phyloP scores from a whole-genome alignment of 139 green algal genomes.

The Chlorella sp. region DNA sequence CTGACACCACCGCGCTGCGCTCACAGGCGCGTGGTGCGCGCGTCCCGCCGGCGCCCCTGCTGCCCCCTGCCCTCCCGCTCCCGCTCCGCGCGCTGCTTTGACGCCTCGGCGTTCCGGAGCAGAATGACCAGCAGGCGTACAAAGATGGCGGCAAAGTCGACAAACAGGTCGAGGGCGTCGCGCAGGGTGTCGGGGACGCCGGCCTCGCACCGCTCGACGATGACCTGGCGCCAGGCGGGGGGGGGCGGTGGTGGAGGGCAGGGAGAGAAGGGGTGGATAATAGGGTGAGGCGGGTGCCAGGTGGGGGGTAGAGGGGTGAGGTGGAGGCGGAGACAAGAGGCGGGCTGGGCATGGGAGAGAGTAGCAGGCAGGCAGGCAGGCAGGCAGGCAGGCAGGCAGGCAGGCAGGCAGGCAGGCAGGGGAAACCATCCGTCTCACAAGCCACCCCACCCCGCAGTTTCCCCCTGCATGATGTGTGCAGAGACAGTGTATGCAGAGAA shows the following conservation, averaged over 20 bases:
- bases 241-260: no score
- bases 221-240: conserved; percentile 32
- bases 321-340: no score
- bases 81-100: conserved; percentile 34
- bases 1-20: not conserved
- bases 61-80: not conserved
- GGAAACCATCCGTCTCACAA: no score
- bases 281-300: no score
- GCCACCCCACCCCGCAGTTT: no score
- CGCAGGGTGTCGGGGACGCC: conserved; percentile 43
- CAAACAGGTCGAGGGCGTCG: conserved; percentile 61
- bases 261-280: no score
- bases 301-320: no score
- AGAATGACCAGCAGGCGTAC: conserved; percentile 77
- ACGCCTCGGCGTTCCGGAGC: conserved; percentile 64
- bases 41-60: not conserved
- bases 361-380: not conserved
- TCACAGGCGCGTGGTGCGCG: conserved; percentile 10
- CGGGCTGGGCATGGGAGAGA: not conserved
- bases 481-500: no score
- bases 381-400: not conserved
- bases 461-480: no score
- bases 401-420: not conserved
- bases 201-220: conserved; percentile 60
- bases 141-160: conserved; percentile 72